Evolutionary conservation across 139 green algal species (phyloP), one percentile per base, ranked within the genome.

Genomic region (Chlorella sp.): DNA sequence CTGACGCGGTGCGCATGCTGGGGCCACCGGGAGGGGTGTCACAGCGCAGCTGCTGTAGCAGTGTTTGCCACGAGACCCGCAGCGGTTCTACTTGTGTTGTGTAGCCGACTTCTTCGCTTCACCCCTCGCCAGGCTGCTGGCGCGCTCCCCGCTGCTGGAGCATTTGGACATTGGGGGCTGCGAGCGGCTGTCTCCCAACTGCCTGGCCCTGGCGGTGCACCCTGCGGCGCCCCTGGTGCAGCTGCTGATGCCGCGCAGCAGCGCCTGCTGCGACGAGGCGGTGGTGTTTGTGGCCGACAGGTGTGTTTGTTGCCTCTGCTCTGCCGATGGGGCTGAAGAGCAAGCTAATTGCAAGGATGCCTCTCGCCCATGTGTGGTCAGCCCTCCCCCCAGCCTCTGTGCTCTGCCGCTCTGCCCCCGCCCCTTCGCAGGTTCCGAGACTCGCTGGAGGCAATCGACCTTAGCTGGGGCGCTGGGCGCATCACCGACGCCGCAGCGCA

Each of bases 121-220:
- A 14, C 36, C 36, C 29, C 8, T 33, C 19, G 61, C 60, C 45
- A 73, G 69, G 9, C 53, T 75, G 69, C 53, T 75, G 53, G 69
- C 69, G 2, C 53, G 43, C 27, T 55, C 53, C 5, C 38, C 69
- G 14, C 69, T 56, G 38, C 51, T 75, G n/a, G 53, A 75, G 40
- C 27, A 75, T 14, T 53, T 75, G 38, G 69, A 75, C 25, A n/a
- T 75, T 14, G 42, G 69, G 50, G 51, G 69, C 69, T 75, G 69
- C 69, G 69, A 66, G 38, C 69, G 69, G 40, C 53, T 75, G 53
- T 56, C 69, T 0, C 51, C 69, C 38, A 42, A 75, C 53, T 56
- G 51, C 53, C 29, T 75, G 40, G 69, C 51, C 38, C 40, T 29
- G 0, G 50, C 68, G 9, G n/a, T 75, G 23, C 63, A 70, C n/a